These are phyloP conservation scores for Bacterosira constricta DNA, from an alignment of 108 stramenopile species.

Conservation along the genomic window DNA sequence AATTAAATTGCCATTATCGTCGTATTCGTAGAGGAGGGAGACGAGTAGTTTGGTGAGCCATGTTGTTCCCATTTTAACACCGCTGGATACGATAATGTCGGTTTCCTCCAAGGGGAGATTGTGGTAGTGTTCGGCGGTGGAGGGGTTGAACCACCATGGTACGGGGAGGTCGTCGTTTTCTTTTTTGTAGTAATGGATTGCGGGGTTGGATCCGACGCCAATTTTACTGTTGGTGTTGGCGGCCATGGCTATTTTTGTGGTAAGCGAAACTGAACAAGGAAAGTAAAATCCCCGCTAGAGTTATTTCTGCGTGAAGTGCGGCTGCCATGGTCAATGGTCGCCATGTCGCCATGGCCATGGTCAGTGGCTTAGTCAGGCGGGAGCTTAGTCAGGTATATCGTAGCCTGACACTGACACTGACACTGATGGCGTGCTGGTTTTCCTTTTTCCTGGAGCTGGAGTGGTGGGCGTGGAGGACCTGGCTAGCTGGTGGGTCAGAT, in stretches of 20 bases:
- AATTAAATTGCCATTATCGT: slow-evolving; percentile 7
- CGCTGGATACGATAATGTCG: slow-evolving; percentile 31
- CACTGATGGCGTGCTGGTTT: too few relatives aligned
- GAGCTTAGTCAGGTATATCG: too few relatives aligned
- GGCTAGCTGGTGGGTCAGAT: too few relatives aligned
- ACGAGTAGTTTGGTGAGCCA: slow-evolving; percentile 28
- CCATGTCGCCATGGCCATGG: neutral
- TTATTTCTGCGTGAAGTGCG: neutral
- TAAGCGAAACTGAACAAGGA: neutral
- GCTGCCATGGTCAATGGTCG: neutral
- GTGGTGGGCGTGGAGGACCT: too few relatives aligned
- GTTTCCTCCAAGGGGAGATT: neutral
- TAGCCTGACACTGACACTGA: too few relatives aligned
- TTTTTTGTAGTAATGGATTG: neutral
- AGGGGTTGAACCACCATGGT: slow-evolving; percentile 37
- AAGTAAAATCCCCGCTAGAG: neutral
- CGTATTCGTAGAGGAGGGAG: slow-evolving; percentile 14
- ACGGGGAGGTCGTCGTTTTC: slow-evolving; percentile 24
- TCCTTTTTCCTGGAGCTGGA: too few relatives aligned
- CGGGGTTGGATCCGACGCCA: slow-evolving; percentile 26
- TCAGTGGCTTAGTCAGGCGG: neutral
- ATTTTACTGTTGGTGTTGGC: neutral
- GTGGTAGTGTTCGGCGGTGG: slow-evolving; percentile 14
- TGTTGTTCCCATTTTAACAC: slow-evolving; percentile 46
- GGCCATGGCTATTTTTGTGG: neutral